Conservation (phyloP, 176 grass and related monocot species). For the Poa annua region DNA sequence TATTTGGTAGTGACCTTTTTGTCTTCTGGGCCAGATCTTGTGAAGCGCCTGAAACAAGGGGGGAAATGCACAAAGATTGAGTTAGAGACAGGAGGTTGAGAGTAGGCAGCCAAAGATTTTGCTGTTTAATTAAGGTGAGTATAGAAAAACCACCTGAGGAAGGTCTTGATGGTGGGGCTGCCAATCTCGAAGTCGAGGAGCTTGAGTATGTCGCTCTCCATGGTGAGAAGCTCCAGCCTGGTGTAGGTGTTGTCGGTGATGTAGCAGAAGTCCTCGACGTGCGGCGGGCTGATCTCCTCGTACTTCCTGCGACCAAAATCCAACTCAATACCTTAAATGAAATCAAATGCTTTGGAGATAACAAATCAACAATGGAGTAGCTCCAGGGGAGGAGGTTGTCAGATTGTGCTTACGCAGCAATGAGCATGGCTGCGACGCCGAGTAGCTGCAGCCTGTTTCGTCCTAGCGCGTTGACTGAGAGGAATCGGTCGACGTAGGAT, state of each 20-base stretch:
- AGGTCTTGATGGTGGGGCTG: constrained; percentile 85
- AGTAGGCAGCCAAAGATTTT: background rate
- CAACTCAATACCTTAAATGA: background rate
- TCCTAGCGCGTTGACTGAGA: constrained; percentile 65
- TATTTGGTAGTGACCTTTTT: constrained; percentile 47
- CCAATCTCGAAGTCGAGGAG: constrained; percentile 89
- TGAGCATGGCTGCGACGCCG: constrained; percentile 79
- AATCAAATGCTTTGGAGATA: background rate
- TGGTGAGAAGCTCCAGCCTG: constrained; percentile 80
- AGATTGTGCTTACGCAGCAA: constrained; percentile 74
- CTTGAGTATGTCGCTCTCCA: constrained; percentile 89
- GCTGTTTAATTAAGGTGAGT: background rate
- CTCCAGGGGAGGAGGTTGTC: background rate
- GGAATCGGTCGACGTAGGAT: constrained; percentile 80
- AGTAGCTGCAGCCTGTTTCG: constrained; percentile 85
- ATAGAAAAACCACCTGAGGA: constrained; percentile 70
- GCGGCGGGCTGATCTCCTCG: constrained; percentile 78
- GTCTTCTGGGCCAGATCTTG: constrained; percentile 56
- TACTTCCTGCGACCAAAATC: constrained; percentile 63
- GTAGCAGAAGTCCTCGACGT: constrained; percentile 93
- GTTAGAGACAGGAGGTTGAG: background rate
- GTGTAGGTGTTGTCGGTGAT: constrained; percentile 97
- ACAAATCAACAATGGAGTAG: too few species aligned
- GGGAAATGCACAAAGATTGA: background rate
- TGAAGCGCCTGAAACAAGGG: constrained; percentile 62